Evolutionary conservation across 148 eudicot species (phyloP), one percentile per base, ranked within the genome.

Genomic region (Spergularia bocconei): DNA sequence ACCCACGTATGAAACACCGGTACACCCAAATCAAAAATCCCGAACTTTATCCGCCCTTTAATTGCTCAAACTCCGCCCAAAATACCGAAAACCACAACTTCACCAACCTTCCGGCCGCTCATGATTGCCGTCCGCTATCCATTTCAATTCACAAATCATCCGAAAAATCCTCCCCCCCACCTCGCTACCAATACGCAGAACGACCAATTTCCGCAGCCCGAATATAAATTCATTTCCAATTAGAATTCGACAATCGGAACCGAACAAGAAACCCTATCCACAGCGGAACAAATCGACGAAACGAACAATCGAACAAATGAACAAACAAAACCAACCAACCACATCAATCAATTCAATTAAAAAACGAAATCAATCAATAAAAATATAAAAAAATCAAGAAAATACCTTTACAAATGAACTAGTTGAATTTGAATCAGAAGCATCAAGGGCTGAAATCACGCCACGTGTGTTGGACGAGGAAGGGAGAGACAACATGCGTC

Each of bases 401-500:
- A 57, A 61, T 78, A 70, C 71, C 76, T 83, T 61, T 16, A 72
- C 29, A 20, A 64, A 77, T 56, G 67, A 71, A 66, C 8, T 0
- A 57, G n/a, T 6, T 11, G 57, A 7, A 52, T 53, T 68, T 38
- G 41, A 52, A 64, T 29, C 23, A 51, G 81, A 29, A 76, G 5
- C 53, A 61, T 39, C 70, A 74, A 54, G 78, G 36, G 50, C 75
- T 63, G 63, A 51, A 12, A 36, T 50, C 16, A 77, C 77, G 63
- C 70, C 70, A 51, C 78, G 69, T 70, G 47, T 62, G 17, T 69
- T 69, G n/a, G 29, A 12, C 47, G 61, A 38, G 19, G 78, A 67
- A 60, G 81, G 73, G 68, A 74, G 57, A 13, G 82, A 55, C 74
- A 72, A 63, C 82, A 79, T 78, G 69, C 60, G 80, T 74, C 75